Evolutionary conservation across 768 basidiomycete species (phyloP).

Genomic region (Hypholoma fasciculare): DNA sequence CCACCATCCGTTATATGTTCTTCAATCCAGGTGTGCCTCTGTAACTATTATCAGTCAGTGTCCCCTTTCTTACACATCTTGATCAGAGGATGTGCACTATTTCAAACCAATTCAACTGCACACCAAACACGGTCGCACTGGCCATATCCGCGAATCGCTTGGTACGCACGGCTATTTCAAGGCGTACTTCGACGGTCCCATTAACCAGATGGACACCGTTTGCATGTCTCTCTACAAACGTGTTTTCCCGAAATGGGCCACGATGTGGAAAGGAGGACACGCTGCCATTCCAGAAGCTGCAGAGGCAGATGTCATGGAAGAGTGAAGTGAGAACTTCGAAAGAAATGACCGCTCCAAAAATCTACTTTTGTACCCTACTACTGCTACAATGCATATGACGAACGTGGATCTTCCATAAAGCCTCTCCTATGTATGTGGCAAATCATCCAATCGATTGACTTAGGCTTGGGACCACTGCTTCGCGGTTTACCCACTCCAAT

Average conservation of each 20-base stretch:
- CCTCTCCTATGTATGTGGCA: too few species aligned
- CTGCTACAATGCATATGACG: not conserved
- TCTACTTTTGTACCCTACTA: not conserved
- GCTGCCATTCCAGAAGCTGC: not conserved
- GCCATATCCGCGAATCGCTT: constrained; percentile 89
- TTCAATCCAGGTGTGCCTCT: constrained; percentile 73
- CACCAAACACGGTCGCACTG: constrained; percentile 87
- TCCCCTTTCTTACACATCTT: constrained; percentile 2
- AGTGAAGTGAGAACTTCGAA: constrained; percentile 21
- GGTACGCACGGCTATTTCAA: constrained; percentile 99
- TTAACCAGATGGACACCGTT: constrained; percentile 95
- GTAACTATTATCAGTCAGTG: constrained; percentile 9
- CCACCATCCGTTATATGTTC: constrained; percentile 98
- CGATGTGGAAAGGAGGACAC: constrained; percentile 41
- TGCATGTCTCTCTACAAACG: constrained; percentile 97
- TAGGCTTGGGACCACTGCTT: too few species aligned
- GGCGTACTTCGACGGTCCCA: constrained; percentile 90
- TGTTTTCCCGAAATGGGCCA: constrained; percentile 87
- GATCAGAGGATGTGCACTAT: constrained; percentile 80
- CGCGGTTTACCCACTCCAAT: too few species aligned
- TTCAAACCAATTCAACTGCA: constrained; percentile 92
- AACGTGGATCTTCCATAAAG: too few species aligned
- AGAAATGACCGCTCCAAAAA: not conserved
- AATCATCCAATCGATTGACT: too few species aligned
- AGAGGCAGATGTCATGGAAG: constrained; percentile 38